phyloP scores from a whole-genome alignment of 192 early-diverging fungal species.

The Backusella parvicylindrica region DNA sequence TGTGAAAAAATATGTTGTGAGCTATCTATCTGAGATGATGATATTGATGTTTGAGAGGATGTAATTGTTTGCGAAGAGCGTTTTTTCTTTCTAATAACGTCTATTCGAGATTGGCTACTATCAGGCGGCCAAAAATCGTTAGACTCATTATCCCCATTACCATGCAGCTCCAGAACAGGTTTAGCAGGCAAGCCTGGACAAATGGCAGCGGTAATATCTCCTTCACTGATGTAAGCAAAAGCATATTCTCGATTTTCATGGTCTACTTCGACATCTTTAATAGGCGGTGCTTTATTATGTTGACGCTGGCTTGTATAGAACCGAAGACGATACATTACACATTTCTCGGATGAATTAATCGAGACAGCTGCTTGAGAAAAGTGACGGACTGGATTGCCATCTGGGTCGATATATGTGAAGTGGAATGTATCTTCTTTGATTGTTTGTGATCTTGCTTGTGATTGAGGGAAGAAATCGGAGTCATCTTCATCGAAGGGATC shows the following conservation, averaged over 20 bases:
- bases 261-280: neutral
- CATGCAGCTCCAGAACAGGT: neutral
- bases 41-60: neutral
- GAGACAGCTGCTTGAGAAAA: constrained; percentile 1
- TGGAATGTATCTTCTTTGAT: neutral
- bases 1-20: neutral
- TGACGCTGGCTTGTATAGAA: neutral
- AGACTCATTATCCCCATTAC: neutral
- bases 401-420: constrained; percentile 21
- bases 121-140: neutral
- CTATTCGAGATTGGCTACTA: neutral
- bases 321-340: neutral
- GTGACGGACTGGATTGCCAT: neutral
- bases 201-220: neutral
- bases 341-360: neutral
- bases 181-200: constrained; percentile 1
- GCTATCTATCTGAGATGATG: neutral
- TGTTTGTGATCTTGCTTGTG: neutral
- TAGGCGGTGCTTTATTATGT: neutral
- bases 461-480: neutral
- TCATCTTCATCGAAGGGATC: neutral
- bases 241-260: neutral
- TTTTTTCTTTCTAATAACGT: neutral
- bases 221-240: constrained; percentile 5
- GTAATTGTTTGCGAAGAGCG: neutral